These are phyloP conservation scores for Populus tomentosa DNA, from an alignment of 441 rosid genomes.

Conservation along the genomic window DNA sequence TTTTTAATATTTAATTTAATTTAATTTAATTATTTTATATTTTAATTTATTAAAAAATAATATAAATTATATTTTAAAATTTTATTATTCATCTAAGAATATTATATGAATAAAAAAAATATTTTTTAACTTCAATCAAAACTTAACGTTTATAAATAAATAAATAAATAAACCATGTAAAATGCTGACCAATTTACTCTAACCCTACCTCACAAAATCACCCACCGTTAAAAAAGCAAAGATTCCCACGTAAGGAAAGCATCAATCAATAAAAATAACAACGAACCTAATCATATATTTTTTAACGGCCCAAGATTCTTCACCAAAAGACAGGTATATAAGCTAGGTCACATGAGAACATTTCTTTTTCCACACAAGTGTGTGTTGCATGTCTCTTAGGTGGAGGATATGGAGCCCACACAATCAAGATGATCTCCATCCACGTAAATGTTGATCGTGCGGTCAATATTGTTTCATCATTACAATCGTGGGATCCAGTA, in stretches of 20 bases:
- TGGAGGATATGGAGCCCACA: not conserved
- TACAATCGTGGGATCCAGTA: not conserved
- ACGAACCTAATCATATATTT: not conserved
- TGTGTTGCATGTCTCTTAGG: not conserved
- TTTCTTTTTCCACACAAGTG: not conserved
- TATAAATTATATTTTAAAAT: too few relatives aligned
- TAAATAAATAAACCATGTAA: too few relatives aligned
- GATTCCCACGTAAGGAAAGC: conserved; percentile 3
- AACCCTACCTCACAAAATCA: not conserved
- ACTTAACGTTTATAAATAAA: too few relatives aligned
- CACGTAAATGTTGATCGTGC: not conserved
- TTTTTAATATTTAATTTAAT: too few relatives aligned
- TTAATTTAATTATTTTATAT: too few relatives aligned
- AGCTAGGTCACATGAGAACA: not conserved
- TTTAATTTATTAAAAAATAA: too few relatives aligned
- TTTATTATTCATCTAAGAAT: too few relatives aligned
- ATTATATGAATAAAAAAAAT: too few relatives aligned
- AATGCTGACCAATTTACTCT: not conserved
- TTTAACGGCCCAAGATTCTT: conserved; percentile 17
- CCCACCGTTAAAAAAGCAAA: conserved; percentile 11
- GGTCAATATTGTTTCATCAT: not conserved
- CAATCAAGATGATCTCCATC: not conserved
- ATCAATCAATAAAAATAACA: not conserved
- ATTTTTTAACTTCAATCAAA: too few relatives aligned
- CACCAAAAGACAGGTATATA: not conserved